phyloP scores from a whole-genome alignment of 2,329 filamentous ascomycete genomes.

The Chrysosporium queenslandicum region DNA sequence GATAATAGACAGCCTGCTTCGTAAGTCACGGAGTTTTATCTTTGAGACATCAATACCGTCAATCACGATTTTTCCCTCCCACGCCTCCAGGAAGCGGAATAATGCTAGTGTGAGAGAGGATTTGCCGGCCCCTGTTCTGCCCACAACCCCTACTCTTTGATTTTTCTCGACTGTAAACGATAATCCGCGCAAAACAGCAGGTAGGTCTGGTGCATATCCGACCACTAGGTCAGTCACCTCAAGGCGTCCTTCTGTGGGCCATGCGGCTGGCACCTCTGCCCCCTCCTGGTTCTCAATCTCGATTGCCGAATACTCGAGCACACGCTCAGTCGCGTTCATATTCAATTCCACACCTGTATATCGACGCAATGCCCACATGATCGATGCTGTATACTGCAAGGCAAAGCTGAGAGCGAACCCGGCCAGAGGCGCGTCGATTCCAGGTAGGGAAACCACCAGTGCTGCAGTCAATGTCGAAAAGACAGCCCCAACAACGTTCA shows the following conservation, averaged over 20 bases:
- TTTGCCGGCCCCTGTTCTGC: constrained; percentile 69
- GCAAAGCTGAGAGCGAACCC: constrained; percentile 68
- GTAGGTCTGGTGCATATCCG: constrained; percentile 59
- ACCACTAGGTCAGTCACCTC: constrained; percentile 65
- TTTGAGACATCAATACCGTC: constrained; percentile 66
- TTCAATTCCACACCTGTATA: constrained; percentile 64
- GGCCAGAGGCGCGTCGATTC: constrained; percentile 59
- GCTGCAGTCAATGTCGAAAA: constrained; percentile 58
- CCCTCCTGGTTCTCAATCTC: constrained; percentile 57
- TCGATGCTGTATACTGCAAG: constrained; percentile 54
- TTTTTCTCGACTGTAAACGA: constrained; percentile 57
- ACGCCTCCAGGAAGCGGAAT: constrained; percentile 65
- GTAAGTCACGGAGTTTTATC: constrained; percentile 58
- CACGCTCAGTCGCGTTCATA: constrained; percentile 68
- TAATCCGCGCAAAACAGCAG: constrained; percentile 59
- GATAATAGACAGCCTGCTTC: constrained; percentile 68
- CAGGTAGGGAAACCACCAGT: constrained; percentile 51
- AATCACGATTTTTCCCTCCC: constrained; percentile 56
- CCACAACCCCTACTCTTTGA: constrained; percentile 65
- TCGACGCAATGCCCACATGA: constrained; percentile 57
- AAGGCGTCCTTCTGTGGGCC: constrained; percentile 64
- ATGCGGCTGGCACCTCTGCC: constrained; percentile 54
- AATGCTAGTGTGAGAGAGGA: constrained; percentile 64
- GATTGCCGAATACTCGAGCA: constrained; percentile 63
- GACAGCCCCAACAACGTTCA: constrained; percentile 57